phyloP scores from a whole-genome alignment of 1,284 basidiomycete genomes.

The Athelia psychrophila region DNA sequence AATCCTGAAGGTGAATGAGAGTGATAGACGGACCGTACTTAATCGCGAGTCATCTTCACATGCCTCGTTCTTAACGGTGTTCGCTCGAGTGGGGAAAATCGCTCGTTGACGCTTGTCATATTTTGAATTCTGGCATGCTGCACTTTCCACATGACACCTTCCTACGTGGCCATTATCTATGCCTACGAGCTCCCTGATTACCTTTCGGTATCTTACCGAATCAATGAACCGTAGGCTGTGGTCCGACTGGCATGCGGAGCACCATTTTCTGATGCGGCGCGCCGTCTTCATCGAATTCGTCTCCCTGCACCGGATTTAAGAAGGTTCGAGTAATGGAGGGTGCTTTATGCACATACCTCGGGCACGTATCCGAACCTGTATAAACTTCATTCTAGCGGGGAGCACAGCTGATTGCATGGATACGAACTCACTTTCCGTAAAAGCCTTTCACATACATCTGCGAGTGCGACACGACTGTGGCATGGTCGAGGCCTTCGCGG shows the following conservation, averaged over 20 bases:
- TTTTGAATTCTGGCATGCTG: no score
- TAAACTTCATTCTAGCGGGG: slow-evolving; percentile 7
- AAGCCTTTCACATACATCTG: slow-evolving; percentile 69
- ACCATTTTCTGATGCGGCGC: slow-evolving; percentile 80
- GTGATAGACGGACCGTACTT: no score
- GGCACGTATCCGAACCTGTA: slow-evolving; percentile 67
- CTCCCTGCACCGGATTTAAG: slow-evolving; percentile 48
- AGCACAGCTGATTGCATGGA: not conserved
- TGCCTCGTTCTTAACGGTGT: no score
- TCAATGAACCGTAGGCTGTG: not conserved
- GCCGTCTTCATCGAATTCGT: slow-evolving; percentile 77
- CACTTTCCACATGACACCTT: no score
- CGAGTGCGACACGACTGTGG: slow-evolving; percentile 57
- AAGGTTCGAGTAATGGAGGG: slow-evolving; percentile 12
- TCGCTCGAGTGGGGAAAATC: no score
- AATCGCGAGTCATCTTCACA: no score
- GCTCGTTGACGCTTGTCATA: no score
- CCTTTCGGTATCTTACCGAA: slow-evolving; percentile 4
- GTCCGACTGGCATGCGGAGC: slow-evolving; percentile 40
- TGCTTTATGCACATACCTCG: slow-evolving; percentile 45
- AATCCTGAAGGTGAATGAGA: no score
- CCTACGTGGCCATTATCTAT: no score
- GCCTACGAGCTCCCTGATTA: no score
- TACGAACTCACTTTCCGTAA: slow-evolving; percentile 35
- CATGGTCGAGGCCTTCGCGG: slow-evolving; percentile 22